Base-by-base conservation (phyloP, 768 basidiomycete species). In the Pleurotus pulmonarius region DNA sequence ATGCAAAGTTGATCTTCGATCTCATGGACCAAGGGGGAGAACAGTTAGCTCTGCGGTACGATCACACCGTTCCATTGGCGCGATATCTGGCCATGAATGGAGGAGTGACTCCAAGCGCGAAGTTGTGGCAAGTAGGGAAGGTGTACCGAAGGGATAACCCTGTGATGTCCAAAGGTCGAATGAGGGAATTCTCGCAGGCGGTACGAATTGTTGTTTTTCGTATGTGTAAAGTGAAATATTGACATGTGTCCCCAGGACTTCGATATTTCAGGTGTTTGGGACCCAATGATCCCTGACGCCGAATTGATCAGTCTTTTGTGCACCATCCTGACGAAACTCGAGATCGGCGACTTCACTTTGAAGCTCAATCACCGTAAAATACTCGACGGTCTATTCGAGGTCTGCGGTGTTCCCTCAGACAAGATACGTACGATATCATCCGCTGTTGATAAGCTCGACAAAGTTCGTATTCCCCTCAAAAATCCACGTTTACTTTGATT, bases 141-240 rank as follows among this genome's bases (percentile, higher is more conserved):
- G 97, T 99, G 16, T 99, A 98, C 71, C 79, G 97, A 59, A 76
- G 97, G 67, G 97, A 99, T 72, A 93, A 87, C 61, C 97, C 97
- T 0, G 95, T 95, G 56, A 94, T 98, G 88, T 89, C 87, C 25
- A 99, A 99, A 75, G 97, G 97, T 0, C 80, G 97, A 24, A 97
- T 99, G 95, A 83, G 97, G 58, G 97, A 99, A 75, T 99, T 99
- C 66, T 92, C 90, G 65, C 97, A 99, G 71, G 97, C 96, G 60
- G 93, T 94, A 61, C 62, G 84, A 75, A 15, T 20, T 20, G 4
- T 3, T 3, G 44, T n/a, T 41, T 8, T 43, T 26, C 43, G 15
- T 24, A 20, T 39, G 49, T 5, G 45, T 56, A 40, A 37, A 20
- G 39, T 3, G 26, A 29, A 18, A 13, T 9, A 13, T 1, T 38